Evolutionary conservation across 257 asterid genomes (phyloP), one percentile per base, ranked within the genome.

Genomic region (Nemophila menziesii): DNA sequence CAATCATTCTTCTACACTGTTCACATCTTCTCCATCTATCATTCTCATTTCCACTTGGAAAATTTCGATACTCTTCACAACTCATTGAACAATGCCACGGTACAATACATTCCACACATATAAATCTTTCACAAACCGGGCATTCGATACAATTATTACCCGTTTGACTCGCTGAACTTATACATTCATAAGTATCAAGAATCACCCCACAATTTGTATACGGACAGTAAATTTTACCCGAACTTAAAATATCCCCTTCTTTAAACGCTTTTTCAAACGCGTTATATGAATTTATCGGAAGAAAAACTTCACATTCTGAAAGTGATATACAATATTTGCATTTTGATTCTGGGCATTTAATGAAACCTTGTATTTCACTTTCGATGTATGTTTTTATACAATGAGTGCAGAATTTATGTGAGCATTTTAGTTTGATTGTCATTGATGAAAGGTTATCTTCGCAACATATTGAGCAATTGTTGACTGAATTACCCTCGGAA

Each of bases 51-150:
- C 75, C 95, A 52, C 56, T 38, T 5, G 76, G 75, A 40, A 78
- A 69, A 46, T 51, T 63, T 45, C 63, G 97, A 50, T 78, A 80
- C 58, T 72, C 92, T 50, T 71, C 84, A 48, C 97, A 89, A 3
- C 82, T 80, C 77, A 77, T 60, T 16, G 86, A 84, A 8, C 83
- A 68, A 65, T 89, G 97, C 95, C 97, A 84, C 26, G 85, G 93
- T 33, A 78, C 90, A 60, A 48, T 66, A 68, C 97, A 89, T 44
- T 78, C 82, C 36, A 78, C 64, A 53, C 97, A 89, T 20, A 89
- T 61, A 27, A 69, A 63, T 56, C 83, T 60, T 62, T 71, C 68
- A 65, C 97, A 89, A 39, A 60, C 82, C 4, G 86, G 83, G 57
- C 97, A 89, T 64, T 78, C 94, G 34, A 80, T 64, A 46, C 83